A percentile compares a stretch with the other conserved stretches of the same genome.
phyloP scores from a whole-genome alignment of 2,329 filamentous ascomycete species.

The Calonectria crousiana region DNA sequence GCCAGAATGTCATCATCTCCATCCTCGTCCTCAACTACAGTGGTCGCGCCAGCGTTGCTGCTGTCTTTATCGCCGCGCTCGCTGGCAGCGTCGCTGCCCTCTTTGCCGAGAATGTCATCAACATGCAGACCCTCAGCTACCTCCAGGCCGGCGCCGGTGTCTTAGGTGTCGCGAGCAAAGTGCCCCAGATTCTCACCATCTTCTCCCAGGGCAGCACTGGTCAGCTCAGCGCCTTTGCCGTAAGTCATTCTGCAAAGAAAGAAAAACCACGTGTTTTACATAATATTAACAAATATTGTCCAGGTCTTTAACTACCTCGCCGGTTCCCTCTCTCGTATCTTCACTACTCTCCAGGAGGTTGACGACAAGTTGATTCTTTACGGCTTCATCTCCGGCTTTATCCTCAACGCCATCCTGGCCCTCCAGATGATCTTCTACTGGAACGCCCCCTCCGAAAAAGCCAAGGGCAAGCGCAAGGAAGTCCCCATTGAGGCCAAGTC shows the following conservation, averaged over 20 bases:
- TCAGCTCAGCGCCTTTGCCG: slow-evolving; percentile 95
- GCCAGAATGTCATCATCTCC: slow-evolving; percentile 92
- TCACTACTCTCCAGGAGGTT: slow-evolving; percentile 97
- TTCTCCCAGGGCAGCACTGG: slow-evolving; percentile 89
- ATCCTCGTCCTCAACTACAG: slow-evolving; percentile 88
- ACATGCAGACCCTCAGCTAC: slow-evolving; percentile 75
- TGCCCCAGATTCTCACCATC: slow-evolving; percentile 92
- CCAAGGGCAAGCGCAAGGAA: slow-evolving; percentile 57
- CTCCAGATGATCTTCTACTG: slow-evolving; percentile 97
- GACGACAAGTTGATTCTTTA: slow-evolving; percentile 97
- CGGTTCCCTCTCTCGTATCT: slow-evolving; percentile 93
- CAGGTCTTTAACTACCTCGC: slow-evolving; percentile 98
- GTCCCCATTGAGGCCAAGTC: slow-evolving; percentile 45
- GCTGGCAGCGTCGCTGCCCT: slow-evolving; percentile 77
- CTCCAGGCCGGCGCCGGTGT: slow-evolving; percentile 88
- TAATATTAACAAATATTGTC: slow-evolving; percentile 10
- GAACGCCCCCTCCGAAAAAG: slow-evolving; percentile 74
- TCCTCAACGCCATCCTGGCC: slow-evolving; percentile 88
- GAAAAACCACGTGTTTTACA: not conserved
- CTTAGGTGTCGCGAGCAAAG: slow-evolving; percentile 88
- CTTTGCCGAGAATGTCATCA: slow-evolving; percentile 74
- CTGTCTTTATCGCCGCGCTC: slow-evolving; percentile 82
- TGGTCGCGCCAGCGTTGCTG: slow-evolving; percentile 75
- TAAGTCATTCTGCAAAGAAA: slow-evolving; percentile 60
- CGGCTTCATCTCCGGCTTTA: slow-evolving; percentile 91